Base-by-base conservation (phyloP, 352 stramenopile genomes). In the Globisporangium viniferum region DNA sequence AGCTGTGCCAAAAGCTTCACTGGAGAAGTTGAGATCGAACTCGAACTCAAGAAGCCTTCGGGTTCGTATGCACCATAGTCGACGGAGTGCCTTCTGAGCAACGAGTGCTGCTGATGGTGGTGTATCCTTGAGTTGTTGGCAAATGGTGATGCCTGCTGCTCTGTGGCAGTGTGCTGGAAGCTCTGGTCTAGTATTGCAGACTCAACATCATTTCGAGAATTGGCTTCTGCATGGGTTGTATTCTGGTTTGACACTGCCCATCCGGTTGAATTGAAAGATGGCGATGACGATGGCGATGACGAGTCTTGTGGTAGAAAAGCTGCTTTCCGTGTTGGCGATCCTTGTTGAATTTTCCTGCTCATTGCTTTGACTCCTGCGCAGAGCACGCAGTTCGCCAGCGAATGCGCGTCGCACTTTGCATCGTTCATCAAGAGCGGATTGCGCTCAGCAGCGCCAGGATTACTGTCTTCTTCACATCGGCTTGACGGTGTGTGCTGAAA, bases 301-400 rank as follows among this genome's bases (percentile, higher is more conserved):
- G 31, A 15, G 3, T 65, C 44, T 48, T 48, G 41, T 14, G 22
- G 1, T 29, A 15, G 24, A 44, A 64, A 65, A 22, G 27, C 41
- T 48, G 41, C 18, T 57, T 35, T 46, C n/a, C 33, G 33, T 14
- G 44, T 41, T 14, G 59, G 22, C n/a, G 31, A 58, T 27, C 31
- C 65, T 15, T 60, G 44, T 24, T 48, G 56, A 56, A 59, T 49
- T 20, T 72, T 48, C 27, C 46, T 59, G 67, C 58, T 24, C 63
- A 76, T 73, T 5, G 64, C 61, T 61, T 79, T 80, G 15, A 70
- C 61, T 10, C 77, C 79, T 20, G 78, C 74, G 49, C 86, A 93
- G 14, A 92, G 68, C 49, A 92, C 84, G 39, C 86, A 93, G 61
- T 91, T 93, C n/a, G 74, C 70, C 8, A 93, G 78, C 24, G 73